These are phyloP conservation scores for Chlamydomonas schloesseri DNA, from an alignment of 139 green algal genomes.

Conservation along the genomic window DNA sequence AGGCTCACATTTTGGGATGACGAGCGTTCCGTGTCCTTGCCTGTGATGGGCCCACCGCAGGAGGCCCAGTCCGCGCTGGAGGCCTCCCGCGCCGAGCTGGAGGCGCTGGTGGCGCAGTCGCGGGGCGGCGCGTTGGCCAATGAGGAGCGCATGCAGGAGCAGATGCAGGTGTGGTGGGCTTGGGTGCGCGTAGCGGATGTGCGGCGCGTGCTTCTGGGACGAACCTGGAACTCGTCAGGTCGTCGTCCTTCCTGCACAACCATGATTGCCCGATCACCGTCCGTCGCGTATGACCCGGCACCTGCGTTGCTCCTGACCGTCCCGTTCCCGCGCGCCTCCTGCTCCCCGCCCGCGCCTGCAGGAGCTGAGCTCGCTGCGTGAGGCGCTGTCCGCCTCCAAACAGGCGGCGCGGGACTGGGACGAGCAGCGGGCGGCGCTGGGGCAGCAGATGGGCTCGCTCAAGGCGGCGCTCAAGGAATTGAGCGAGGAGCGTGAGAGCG, in stretches of 20 bases:
- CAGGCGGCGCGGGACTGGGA: background rate
- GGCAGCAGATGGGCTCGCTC: slow-evolving; percentile 49
- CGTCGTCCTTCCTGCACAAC: too few species aligned
- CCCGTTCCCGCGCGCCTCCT: too few species aligned
- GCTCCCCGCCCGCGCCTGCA: background rate
- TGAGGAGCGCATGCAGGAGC: slow-evolving; percentile 39
- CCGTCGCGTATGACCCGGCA: too few species aligned
- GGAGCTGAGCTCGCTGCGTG: slow-evolving; percentile 31
- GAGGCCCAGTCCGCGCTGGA: background rate
- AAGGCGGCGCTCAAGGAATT: slow-evolving; percentile 42
- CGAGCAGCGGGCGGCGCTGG: slow-evolving; percentile 32
- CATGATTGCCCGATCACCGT: too few species aligned
- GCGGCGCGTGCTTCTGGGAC: too few species aligned
- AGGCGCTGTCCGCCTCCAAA: slow-evolving; percentile 18
- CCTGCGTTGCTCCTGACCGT: too few species aligned
- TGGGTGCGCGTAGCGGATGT: background rate
- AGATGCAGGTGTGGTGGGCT: slow-evolving; percentile 24
- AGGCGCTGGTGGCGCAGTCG: slow-evolving; percentile 4
- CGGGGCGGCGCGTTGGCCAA: slow-evolving; percentile 11
- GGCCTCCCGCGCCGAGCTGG: background rate
- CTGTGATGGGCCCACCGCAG: background rate
- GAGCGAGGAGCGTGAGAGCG: slow-evolving; percentile 33
- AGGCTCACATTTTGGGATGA: too few species aligned
- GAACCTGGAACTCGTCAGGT: background rate
- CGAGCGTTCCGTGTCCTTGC: background rate